A percentile compares a stretch with the other conserved stretches of the same genome.
Conservation (phyloP, 495 filamentous ascomycete genomes). For the Aspergillus sparsus region DNA sequence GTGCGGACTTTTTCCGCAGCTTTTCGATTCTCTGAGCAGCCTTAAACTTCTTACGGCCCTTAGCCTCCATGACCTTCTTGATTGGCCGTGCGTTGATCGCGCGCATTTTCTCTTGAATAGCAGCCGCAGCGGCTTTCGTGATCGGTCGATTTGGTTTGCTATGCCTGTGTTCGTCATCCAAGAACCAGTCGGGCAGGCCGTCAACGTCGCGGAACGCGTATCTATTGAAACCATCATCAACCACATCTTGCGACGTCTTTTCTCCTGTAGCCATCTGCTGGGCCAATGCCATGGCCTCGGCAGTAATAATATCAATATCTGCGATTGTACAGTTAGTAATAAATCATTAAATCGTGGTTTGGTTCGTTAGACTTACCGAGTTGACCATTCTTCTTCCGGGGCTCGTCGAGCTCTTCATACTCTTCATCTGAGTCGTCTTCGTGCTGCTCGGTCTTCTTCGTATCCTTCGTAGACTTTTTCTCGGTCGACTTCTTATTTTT, state of each 20-base stretch:
- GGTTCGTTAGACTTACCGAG: slow-evolving; percentile 54
- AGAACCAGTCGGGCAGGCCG: slow-evolving; percentile 96
- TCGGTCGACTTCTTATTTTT: slow-evolving; percentile 25
- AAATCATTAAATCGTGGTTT: not conserved
- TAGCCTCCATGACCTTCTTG: slow-evolving; percentile 98
- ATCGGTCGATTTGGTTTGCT: slow-evolving; percentile 83
- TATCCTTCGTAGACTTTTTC: slow-evolving; percentile 47
- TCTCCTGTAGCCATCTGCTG: slow-evolving; percentile 86
- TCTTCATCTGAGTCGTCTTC: slow-evolving; percentile 52
- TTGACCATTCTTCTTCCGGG: slow-evolving; percentile 66
- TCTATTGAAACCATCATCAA: slow-evolving; percentile 93
- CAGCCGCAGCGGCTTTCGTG: slow-evolving; percentile 81
- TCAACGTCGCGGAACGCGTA: slow-evolving; percentile 87
- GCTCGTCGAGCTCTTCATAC: slow-evolving; percentile 68
- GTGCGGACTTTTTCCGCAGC: slow-evolving; percentile 88
- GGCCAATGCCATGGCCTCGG: slow-evolving; percentile 98
- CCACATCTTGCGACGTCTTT: slow-evolving; percentile 70
- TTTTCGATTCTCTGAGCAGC: slow-evolving; percentile 88
- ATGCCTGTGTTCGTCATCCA: slow-evolving; percentile 87
- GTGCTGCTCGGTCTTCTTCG: slow-evolving; percentile 56
- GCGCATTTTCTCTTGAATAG: slow-evolving; percentile 93
- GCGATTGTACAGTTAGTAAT: slow-evolving; percentile 35
- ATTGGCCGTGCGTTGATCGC: slow-evolving; percentile 95
- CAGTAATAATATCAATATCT: slow-evolving; percentile 98
- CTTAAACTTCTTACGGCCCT: slow-evolving; percentile 95